Evolutionary conservation across 805 yeast species (phyloP), one percentile per base, ranked within the genome.

Genomic region (Saccharomycopsis schoenii): DNA sequence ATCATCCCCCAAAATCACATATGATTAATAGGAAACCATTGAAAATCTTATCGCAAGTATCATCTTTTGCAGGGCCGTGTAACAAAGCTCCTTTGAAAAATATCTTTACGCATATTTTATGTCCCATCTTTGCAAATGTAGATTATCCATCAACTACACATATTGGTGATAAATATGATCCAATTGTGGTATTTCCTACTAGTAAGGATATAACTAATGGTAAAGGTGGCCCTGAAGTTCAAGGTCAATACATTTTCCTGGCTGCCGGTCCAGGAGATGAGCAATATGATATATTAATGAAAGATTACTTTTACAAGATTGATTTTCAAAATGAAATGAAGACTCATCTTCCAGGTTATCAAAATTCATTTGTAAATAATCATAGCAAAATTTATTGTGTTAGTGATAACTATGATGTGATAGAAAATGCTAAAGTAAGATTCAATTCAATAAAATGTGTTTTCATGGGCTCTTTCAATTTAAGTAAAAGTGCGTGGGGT

Each of bases 51-150:
- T 70, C 78, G 0, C 79, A 76, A 64, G 74, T 72, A 1, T 72
- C 80, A 0, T 75, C 80, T 1, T 71, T 77, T 17, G 74, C 80
- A 4, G 73, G 71, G 0, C 71, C 67, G 59, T 58, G 66, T 15
- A 60, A 66, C 19, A 65, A 69, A 43, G 67, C 69, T 10, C 40
- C 47, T 12, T 29, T 17, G 19, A 60, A 58, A n/a, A 75, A 77
- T 3, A 66, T 77, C 9, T 74, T 77, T 64, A 68, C 79, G 1
- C 80, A 77, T 65, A 58, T 77, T 8, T 58, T 77, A n/a, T 74
- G 78, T 60, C 81, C 81, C 0, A 62, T 74, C 19, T 61, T 71
- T 24, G 72, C 73, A 0, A 66, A 61, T 17, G 15, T 60, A 17
- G 58, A 56, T 37, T 54, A 41, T 52, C 59, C 65, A 43, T 25